phyloP scores from a whole-genome alignment of 1,284 basidiomycete genomes.

The Leccinum angustisporum region DNA sequence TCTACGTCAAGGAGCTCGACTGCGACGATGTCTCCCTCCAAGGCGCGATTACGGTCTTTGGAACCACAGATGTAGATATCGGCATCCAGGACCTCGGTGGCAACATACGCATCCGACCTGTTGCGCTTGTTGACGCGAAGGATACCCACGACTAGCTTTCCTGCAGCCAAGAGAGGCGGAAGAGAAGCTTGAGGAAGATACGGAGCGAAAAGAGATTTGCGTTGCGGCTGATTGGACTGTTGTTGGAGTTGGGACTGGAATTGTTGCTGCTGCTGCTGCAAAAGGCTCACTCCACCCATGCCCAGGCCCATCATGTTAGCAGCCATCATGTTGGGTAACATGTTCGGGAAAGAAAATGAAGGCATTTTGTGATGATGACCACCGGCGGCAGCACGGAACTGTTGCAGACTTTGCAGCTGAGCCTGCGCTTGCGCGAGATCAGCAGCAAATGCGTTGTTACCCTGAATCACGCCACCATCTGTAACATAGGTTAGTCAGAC shows the following conservation, averaged over 20 bases:
- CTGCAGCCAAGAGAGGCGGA: slow-evolving; percentile 95
- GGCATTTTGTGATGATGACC: slow-evolving; percentile 96
- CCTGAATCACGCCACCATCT: slow-evolving; percentile 76
- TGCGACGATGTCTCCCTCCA: slow-evolving; percentile 98
- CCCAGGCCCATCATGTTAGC: slow-evolving; percentile 92
- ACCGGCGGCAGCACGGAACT: slow-evolving; percentile 94
- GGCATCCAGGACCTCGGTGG: slow-evolving; percentile 97
- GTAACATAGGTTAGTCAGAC: slow-evolving; percentile 19
- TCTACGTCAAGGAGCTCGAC: slow-evolving; percentile 98
- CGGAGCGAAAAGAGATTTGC: slow-evolving; percentile 98
- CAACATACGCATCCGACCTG: slow-evolving; percentile 97
- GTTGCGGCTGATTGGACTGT: slow-evolving; percentile 85
- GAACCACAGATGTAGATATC: slow-evolving; percentile 99
- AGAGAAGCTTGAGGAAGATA: slow-evolving; percentile 98
- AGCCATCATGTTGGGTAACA: slow-evolving; percentile 93
- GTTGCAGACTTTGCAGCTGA: slow-evolving; percentile 93
- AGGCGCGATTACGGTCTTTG: slow-evolving; percentile 96
- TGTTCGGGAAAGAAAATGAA: slow-evolving; percentile 96
- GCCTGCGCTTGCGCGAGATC: slow-evolving; percentile 95
- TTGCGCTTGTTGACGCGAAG: slow-evolving; percentile 99
- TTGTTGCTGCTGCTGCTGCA: slow-evolving; percentile 85
- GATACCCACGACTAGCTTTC: slow-evolving; percentile 97
- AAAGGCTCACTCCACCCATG: slow-evolving; percentile 73
- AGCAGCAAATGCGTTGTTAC: slow-evolving; percentile 62
- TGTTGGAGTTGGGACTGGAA: slow-evolving; percentile 91